Conservation (phyloP, 306 rosid species). For the Citrullus amarus region DNA sequence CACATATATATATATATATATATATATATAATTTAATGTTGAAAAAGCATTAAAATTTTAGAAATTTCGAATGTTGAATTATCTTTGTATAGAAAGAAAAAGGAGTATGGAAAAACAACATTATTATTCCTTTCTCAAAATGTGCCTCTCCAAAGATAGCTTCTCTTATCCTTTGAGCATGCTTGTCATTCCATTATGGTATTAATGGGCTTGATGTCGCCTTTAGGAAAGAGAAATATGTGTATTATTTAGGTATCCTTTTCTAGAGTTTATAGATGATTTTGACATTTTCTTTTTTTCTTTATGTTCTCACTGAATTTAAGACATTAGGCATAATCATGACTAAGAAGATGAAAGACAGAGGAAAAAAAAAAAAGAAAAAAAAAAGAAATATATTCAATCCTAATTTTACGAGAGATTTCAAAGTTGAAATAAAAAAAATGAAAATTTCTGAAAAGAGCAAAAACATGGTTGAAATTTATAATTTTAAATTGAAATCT, state of each 20-base stretch:
- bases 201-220: conserved; percentile 1
- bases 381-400: too few species aligned
- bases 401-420: too few species aligned
- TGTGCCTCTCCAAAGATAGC: background rate
- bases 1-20: too few species aligned
- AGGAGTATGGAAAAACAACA: background rate
- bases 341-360: background rate
- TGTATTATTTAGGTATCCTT: background rate
- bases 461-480: too few species aligned
- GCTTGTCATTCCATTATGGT: background rate
- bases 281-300: background rate
- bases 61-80: background rate
- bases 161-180: background rate
- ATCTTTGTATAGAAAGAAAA: background rate
- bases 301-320: background rate
- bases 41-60: background rate
- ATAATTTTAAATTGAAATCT: too few species aligned
- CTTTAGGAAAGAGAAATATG: background rate
- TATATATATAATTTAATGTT: background rate
- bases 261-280: background rate
- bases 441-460: too few species aligned
- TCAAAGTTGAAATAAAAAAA: too few species aligned
- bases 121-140: background rate
- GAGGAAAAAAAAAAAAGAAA: too few species aligned
- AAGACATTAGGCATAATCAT: background rate